phyloP scores from a whole-genome alignment of 83 land plant genomes.

The Thuja plicata region DNA sequence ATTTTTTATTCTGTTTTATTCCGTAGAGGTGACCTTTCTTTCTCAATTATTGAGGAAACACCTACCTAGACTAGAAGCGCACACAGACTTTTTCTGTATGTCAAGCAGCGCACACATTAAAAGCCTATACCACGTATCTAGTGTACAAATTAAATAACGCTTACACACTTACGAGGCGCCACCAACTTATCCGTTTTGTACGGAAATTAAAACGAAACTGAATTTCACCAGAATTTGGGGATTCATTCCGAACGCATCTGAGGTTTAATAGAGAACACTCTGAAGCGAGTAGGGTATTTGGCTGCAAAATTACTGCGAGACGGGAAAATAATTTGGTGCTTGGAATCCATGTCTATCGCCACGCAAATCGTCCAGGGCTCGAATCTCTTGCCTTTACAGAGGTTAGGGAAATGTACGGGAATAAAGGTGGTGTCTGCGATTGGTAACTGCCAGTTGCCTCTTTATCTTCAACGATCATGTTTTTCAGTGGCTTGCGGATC shows the following conservation, averaged over 20 bases:
- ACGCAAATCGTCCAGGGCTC: conserved; percentile 9
- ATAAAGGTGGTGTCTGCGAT: not conserved
- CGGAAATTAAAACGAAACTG: not conserved
- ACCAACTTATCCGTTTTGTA: not conserved
- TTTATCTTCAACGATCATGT: not conserved
- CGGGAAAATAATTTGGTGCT: not conserved
- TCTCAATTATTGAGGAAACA: no score
- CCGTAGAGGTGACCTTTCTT: no score
- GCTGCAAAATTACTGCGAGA: not conserved
- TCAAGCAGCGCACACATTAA: not conserved
- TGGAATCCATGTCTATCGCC: conserved; percentile 7
- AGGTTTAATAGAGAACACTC: not conserved
- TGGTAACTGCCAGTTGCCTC: not conserved
- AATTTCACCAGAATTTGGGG: not conserved
- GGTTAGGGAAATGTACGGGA: not conserved
- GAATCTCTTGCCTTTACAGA: not conserved
- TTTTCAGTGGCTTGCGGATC: not conserved
- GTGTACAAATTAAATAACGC: not conserved
- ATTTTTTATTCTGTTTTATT: no score
- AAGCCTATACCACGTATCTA: not conserved
- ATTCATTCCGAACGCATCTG: not conserved
- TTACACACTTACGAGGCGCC: not conserved
- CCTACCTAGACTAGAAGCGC: not conserved
- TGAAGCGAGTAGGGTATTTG: not conserved
- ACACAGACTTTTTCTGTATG: not conserved